Evolutionary conservation across 176 grass and related monocot genomes (phyloP).

Genomic region (Aechmea fasciata): DNA sequence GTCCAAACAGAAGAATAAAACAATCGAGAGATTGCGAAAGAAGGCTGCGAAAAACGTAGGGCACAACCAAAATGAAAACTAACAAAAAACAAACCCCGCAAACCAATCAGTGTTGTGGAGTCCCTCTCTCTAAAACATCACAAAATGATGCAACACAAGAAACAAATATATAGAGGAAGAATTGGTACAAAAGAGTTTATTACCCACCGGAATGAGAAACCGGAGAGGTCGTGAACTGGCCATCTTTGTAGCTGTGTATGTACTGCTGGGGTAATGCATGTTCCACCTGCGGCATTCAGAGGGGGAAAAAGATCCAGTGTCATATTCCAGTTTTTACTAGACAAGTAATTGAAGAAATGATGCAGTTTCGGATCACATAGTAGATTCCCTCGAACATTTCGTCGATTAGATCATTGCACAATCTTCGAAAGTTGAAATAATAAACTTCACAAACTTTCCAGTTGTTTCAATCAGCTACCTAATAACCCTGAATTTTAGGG

Average conservation of each 20-base stretch:
- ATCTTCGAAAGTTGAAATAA: too few relatives aligned
- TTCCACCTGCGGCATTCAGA: slow-evolving; percentile 52
- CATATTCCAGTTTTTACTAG: neutral
- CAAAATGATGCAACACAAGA: neutral
- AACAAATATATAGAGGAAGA: slow-evolving; percentile 12
- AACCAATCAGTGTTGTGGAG: neutral
- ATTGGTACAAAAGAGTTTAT: slow-evolving; percentile 6
- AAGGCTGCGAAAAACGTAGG: neutral
- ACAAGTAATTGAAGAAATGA: neutral
- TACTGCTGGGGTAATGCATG: slow-evolving; percentile 84
- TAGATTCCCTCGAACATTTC: neutral
- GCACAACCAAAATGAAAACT: neutral
- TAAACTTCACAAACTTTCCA: too few relatives aligned
- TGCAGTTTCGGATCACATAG: neutral
- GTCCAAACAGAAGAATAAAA: neutral
- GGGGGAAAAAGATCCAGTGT: neutral
- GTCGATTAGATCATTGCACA: too few relatives aligned
- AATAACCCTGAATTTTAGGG: too few relatives aligned
- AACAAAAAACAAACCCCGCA: neutral
- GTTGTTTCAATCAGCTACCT: too few relatives aligned
- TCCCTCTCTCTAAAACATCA: neutral
- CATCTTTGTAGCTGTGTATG: slow-evolving; percentile 63
- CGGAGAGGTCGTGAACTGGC: slow-evolving; percentile 59
- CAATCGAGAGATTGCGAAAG: neutral
- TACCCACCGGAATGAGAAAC: slow-evolving; percentile 84